Evolutionary conservation across 345 rosid species (phyloP).

Genomic region (Pugionium dolabratum): DNA sequence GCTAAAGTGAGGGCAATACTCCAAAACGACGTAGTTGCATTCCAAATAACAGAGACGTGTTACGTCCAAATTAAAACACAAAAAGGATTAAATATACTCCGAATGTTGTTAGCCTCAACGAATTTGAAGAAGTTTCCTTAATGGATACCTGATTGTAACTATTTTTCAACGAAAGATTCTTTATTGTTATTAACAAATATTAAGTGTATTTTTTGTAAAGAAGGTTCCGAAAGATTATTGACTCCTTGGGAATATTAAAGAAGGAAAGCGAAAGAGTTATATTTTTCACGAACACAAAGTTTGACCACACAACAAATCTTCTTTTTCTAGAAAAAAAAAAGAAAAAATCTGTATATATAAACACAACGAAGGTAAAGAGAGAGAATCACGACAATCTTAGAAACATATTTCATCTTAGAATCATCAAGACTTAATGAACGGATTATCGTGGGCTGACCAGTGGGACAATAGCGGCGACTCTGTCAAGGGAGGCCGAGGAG

Average conservation of each 20-base stretch:
- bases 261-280: slow-evolving; percentile 18
- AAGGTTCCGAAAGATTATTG: slow-evolving; percentile 25
- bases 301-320: slow-evolving; percentile 37
- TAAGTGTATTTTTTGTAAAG: slow-evolving; percentile 6
- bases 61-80: neutral
- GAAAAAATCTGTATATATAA: slow-evolving; percentile 15
- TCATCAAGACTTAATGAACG: slow-evolving; percentile 33
- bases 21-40: neutral
- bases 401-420: neutral
- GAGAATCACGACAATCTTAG: slow-evolving; percentile 3
- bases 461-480: slow-evolving; percentile 56
- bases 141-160: neutral
- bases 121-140: slow-evolving; percentile 21
- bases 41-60: neutral
- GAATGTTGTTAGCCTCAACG: neutral
- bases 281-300: slow-evolving; percentile 27
- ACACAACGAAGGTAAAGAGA: slow-evolving; percentile 17
- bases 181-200: neutral
- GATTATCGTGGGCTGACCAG: slow-evolving; percentile 86
- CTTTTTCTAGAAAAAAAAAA: neutral
- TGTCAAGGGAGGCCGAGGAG: slow-evolving; percentile 30
- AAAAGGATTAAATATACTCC: too few relatives aligned
- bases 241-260: neutral
- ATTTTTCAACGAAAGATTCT: slow-evolving; percentile 17
- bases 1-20: neutral